These are phyloP conservation scores for Tilletia setariae DNA, from an alignment of 1,284 basidiomycete species.

Conservation along the genomic window DNA sequence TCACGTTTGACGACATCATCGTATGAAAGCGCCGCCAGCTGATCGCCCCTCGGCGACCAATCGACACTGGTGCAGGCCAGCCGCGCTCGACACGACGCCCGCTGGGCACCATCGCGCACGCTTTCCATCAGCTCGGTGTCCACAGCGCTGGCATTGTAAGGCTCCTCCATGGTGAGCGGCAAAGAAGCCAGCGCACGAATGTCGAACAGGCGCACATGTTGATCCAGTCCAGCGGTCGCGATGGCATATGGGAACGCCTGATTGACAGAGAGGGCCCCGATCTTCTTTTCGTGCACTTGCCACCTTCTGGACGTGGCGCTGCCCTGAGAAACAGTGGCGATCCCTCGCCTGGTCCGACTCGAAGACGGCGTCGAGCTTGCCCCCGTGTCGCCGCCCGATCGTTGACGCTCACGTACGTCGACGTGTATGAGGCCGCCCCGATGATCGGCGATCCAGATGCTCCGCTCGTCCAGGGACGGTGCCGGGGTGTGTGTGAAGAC, in stretches of 20 bases:
- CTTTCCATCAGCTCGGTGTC: constrained; percentile 32
- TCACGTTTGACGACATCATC: constrained; percentile 46
- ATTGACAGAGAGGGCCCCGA: constrained; percentile 51
- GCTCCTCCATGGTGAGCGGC: constrained; percentile 29
- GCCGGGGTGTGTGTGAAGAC: constrained; percentile 35
- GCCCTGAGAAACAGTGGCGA: neutral
- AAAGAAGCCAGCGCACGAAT: constrained; percentile 35
- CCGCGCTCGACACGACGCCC: constrained; percentile 29
- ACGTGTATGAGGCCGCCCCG: constrained; percentile 44
- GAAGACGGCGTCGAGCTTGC: neutral
- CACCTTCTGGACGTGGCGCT: constrained; percentile 28
- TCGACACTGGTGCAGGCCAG: constrained; percentile 50
- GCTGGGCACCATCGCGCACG: constrained; percentile 33
- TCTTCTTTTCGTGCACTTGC: constrained; percentile 53
- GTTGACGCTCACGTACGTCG: constrained; percentile 36
- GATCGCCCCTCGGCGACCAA: constrained; percentile 41
- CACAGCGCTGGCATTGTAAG: constrained; percentile 34
- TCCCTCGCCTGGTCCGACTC: neutral
- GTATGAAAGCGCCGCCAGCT: constrained; percentile 46
- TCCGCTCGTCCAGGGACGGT: constrained; percentile 35
- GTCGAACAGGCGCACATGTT: constrained; percentile 48
- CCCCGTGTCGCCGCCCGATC: constrained; percentile 22
- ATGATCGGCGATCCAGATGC: constrained; percentile 52
- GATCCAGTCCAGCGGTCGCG: constrained; percentile 48
- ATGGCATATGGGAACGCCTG: constrained; percentile 35